These are phyloP conservation scores for Sesbania bispinosa DNA, from an alignment of 306 rosid genomes.

Conservation along the genomic window DNA sequence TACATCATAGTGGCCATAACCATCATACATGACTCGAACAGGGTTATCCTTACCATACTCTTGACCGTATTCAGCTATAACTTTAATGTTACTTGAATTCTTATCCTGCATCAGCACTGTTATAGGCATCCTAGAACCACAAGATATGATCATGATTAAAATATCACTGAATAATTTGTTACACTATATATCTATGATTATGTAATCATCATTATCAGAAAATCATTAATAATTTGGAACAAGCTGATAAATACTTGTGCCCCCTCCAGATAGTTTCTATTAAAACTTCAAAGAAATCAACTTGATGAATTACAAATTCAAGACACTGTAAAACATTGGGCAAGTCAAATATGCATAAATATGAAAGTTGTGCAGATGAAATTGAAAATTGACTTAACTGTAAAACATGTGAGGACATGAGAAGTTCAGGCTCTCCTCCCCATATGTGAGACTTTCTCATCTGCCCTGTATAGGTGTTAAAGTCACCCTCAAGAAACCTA, in stretches of 20 bases:
- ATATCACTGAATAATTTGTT: neutral
- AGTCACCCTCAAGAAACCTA: constrained; percentile 90
- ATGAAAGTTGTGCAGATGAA: neutral
- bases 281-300: no score
- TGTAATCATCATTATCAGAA: no score
- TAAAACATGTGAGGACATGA: constrained; percentile 78
- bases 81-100: constrained; percentile 37
- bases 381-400: constrained; percentile 43
- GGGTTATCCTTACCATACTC: constrained; percentile 74
- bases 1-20: constrained; percentile 80
- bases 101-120: constrained; percentile 63
- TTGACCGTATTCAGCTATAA: constrained; percentile 78
- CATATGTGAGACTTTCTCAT: constrained; percentile 71
- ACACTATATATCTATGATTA: no score
- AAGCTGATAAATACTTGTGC: no score
- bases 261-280: no score
- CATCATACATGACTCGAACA: constrained; percentile 62
- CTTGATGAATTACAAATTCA: no score
- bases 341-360: neutral
- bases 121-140: constrained; percentile 77
- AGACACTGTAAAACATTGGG: no score
- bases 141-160: constrained; percentile 4
- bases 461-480: constrained; percentile 56
- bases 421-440: constrained; percentile 96
- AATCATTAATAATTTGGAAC: neutral